Evolutionary conservation across 148 eudicot species (phyloP), one percentile per base, ranked within the genome.

Genomic region (Chenopodium suecicum): DNA sequence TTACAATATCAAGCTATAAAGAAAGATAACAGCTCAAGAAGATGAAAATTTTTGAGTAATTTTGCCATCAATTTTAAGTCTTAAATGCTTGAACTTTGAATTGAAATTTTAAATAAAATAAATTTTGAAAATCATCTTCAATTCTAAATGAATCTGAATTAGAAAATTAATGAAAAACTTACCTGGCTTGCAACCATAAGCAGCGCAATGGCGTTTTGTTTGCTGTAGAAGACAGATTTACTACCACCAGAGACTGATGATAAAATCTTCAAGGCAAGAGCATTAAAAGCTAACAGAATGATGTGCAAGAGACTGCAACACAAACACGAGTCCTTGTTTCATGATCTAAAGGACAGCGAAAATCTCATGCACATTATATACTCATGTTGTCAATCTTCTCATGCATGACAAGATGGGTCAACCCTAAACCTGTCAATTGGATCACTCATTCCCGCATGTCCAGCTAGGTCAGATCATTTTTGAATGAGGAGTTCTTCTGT

Each of bases 111-210:
- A 32, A 31, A 31, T 31, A 31, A 31, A 31, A 31, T 1, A 31
- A 27, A 27, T 27, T 27, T 31, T 31, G 32, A 31, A 31, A 31
- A 31, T n/a, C 64, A 22, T 22, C n/a, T 34, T 7, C 70, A 29
- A 48, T 25, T 22, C 9, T 81, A 50, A 46, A 37, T 58, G 69
- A 63, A 63, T 23, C 20, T 44, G 46, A 3, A 56, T 20, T 44
- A 16, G 60, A 23, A 27, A 7, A 19, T 5, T 8, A 9, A 52
- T 44, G 71, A 23, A 69, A 13, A 31, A n/a, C 62, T 88, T 78
- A 93, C 98, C 93, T 96, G 99, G 90, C 99, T 96, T 37, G 95
- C 95, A 67, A 94, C 95, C 20, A 96, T 82, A 62, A 94, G 85
- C 83, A 96, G 87, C 75, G 98, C 99, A 79, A 75, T 87, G 80